Conservation (phyloP, 2,329 filamentous ascomycete species). For the Fusarium newnesense region DNA sequence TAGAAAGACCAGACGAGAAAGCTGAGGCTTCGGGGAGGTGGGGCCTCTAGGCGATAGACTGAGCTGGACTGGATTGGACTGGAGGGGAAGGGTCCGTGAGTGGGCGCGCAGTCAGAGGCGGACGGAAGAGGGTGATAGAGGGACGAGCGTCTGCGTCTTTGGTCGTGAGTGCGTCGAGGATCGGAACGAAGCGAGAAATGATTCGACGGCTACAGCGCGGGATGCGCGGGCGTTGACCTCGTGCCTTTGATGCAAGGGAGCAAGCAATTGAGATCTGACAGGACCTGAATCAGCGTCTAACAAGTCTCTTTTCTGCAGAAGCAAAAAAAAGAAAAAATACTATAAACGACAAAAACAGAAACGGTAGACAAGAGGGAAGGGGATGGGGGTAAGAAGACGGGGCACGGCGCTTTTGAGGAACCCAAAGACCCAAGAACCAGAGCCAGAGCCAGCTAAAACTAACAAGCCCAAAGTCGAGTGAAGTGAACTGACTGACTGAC, state of each 20-base stretch:
- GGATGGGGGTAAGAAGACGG: slow-evolving; percentile 38
- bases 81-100: slow-evolving; percentile 39
- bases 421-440: slow-evolving; percentile 9
- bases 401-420: slow-evolving; percentile 42
- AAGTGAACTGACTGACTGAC: slow-evolving; percentile 36
- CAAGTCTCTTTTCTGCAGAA: slow-evolving; percentile 19
- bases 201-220: slow-evolving; percentile 33
- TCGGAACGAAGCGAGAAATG: slow-evolving; percentile 37
- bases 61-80: slow-evolving; percentile 26
- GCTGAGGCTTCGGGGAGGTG: slow-evolving; percentile 36
- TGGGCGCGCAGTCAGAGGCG: slow-evolving; percentile 19
- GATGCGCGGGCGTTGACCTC: slow-evolving; percentile 31
- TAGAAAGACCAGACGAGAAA: slow-evolving; percentile 36
- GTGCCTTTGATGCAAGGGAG: slow-evolving; percentile 35
- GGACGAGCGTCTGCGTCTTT: slow-evolving; percentile 37
- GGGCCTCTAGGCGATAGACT: slow-evolving; percentile 28
- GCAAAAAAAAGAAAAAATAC: slow-evolving; percentile 10
- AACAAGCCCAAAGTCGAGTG: slow-evolving; percentile 28
- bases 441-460: slow-evolving; percentile 2
- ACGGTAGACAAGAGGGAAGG: slow-evolving; percentile 31
- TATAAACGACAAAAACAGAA: slow-evolving; percentile 26
- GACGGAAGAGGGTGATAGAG: slow-evolving; percentile 30
- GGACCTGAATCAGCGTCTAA: slow-evolving; percentile 6
- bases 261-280: slow-evolving; percentile 29
- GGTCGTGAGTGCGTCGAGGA: slow-evolving; percentile 31